Evolutionary conservation across 768 basidiomycete genomes (phyloP), one percentile per base, ranked within the genome.

Genomic region (Agaricus subrufescens): DNA sequence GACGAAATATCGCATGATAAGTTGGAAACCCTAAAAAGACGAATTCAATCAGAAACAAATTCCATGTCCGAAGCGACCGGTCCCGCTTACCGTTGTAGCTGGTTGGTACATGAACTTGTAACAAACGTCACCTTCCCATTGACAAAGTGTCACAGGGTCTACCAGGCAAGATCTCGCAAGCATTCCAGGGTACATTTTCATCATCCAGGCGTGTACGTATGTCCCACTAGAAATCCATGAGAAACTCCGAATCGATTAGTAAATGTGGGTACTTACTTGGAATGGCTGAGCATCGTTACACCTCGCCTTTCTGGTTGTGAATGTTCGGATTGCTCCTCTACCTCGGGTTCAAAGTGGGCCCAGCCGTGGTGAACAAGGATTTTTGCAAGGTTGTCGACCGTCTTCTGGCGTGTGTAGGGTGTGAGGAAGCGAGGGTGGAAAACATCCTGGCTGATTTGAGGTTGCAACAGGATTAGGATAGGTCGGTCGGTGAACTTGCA

Each of bases 51-150:
- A 54, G 51, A 51, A 39, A 57, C n/a, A 42, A 48, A 6, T 51
- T 45, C 31, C 26, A 49, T 44, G 34, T 25, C 8, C 42, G 51
- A 37, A 57, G 25, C 42, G 45, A 7, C 31, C 26, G 37, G 44
- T 43, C 40, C 29, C 51, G 71, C 82, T 59, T 70, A 87, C 89
- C 30, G 82, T 87, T 46, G 70, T 75, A 49, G 86, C 85, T 29
- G 74, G 76, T 6, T 83, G 77, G 67, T 95, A 96, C 51, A 94
- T 74, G 71, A 96, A 96, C 66, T 93, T 94, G 72, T 89, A 90
- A 67, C 94, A 95, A 27, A 95, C 84, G 69, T 94, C 92, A 58
- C 93, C 94, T 80, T 97, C 94, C 94, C 94, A 98, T 5, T 88
- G 84, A 68, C 92, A 94, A 69, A 94, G 92, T 0, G 87, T 83